Percentiles rank a stretch among this genome's conserved stretches.
These are phyloP conservation scores for Eucalyptus lansdowneana DNA, from an alignment of 345 rosid species.

Conservation along the genomic window DNA sequence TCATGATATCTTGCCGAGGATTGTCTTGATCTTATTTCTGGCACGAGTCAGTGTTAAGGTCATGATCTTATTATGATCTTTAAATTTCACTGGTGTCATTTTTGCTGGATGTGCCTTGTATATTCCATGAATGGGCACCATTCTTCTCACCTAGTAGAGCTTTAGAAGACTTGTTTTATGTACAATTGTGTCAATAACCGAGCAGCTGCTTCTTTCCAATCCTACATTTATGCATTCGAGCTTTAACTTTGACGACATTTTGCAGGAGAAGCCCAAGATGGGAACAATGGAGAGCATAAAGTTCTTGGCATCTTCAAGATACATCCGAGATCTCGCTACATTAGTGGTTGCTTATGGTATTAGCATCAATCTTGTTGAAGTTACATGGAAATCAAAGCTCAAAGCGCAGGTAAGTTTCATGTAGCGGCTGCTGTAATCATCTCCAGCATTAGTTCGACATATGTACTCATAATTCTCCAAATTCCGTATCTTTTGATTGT, in stretches of 20 bases:
- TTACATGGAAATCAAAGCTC: constrained; percentile 98
- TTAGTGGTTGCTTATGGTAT: constrained; percentile 98
- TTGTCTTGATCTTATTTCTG: neutral
- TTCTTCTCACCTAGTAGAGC: neutral
- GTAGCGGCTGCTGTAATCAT: neutral
- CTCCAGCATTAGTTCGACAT: neutral
- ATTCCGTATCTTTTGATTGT: neutral
- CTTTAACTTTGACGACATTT: neutral
- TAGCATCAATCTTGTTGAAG: constrained; percentile 96
- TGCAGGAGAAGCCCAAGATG: constrained; percentile 86
- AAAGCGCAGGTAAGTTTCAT: constrained; percentile 81
- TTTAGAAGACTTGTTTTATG: neutral
- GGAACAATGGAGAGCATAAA: constrained; percentile 96
- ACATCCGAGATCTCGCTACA: constrained; percentile 90
- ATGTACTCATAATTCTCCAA: neutral
- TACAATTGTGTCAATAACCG: neutral
- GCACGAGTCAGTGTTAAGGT: neutral
- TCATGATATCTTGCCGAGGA: neutral
- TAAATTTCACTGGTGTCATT: neutral
- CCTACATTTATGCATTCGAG: neutral
- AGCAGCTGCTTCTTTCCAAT: neutral
- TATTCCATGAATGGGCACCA: neutral
- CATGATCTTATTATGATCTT: neutral
- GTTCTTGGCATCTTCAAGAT: constrained; percentile 80
- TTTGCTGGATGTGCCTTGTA: neutral